phyloP scores from a whole-genome alignment of 2,329 filamentous ascomycete species.

The Paracorniculantispora psalliotae region DNA sequence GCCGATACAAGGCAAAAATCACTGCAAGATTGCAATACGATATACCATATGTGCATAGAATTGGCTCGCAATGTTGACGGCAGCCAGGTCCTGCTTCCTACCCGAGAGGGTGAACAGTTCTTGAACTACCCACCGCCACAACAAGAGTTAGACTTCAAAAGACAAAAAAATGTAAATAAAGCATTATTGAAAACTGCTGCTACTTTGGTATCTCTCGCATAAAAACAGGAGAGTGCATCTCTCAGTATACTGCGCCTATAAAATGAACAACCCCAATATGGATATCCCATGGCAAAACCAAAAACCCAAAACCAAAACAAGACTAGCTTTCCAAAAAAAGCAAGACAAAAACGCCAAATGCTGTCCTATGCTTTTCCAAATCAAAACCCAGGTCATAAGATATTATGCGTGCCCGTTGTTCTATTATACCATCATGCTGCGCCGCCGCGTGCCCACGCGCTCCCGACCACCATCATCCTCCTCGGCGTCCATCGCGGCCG shows the following conservation, averaged over 20 bases:
- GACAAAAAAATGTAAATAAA: slow-evolving; percentile 12
- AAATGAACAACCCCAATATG: not conserved
- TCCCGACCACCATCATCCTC: slow-evolving; percentile 29
- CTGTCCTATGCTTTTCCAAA: slow-evolving; percentile 10
- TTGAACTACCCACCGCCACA: slow-evolving; percentile 12
- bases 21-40: not conserved
- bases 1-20: not conserved
- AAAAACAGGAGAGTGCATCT: slow-evolving; percentile 3
- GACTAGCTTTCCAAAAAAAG: not conserved
- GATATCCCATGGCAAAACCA: not conserved
- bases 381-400: slow-evolving; percentile 1
- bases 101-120: not conserved
- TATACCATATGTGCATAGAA: slow-evolving; percentile 4
- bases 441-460: slow-evolving; percentile 38
- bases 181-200: slow-evolving; percentile 17
- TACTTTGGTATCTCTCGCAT: slow-evolving; percentile 16
- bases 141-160: slow-evolving; percentile 16
- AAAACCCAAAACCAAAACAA: no score
- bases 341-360: slow-evolving; percentile 4
- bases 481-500: slow-evolving; percentile 30
- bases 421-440: slow-evolving; percentile 57
- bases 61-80: not conserved
- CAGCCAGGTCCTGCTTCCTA: not conserved
- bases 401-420: slow-evolving; percentile 5
- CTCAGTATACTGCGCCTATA: not conserved